These are phyloP conservation scores for Poronia punctata DNA, from an alignment of 495 filamentous ascomycete species.

Conservation along the genomic window DNA sequence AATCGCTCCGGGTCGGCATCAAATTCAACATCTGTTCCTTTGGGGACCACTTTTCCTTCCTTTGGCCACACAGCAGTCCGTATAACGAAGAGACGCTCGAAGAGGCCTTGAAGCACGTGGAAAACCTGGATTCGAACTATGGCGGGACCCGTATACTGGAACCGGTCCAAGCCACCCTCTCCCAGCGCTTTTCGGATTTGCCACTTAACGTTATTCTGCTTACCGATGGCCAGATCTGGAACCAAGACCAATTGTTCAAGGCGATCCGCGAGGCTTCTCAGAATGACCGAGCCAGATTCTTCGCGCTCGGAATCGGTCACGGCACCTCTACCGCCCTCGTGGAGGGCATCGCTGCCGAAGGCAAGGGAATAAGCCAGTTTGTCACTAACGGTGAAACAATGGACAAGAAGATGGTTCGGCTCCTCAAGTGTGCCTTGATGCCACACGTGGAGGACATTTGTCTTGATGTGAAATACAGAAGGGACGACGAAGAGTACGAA, in stretches of 20 bases:
- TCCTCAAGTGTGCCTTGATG: slow-evolving; percentile 61
- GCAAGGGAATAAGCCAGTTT: slow-evolving; percentile 59
- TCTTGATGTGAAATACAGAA: slow-evolving; percentile 52
- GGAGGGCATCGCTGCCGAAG: slow-evolving; percentile 59
- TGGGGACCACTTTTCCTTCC: slow-evolving; percentile 42
- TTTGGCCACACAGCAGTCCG: slow-evolving; percentile 50
- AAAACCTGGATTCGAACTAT: slow-evolving; percentile 42
- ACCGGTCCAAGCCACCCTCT: slow-evolving; percentile 47
- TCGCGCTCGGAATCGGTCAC: slow-evolving; percentile 59
- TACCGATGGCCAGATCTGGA: slow-evolving; percentile 63
- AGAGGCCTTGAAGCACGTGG: slow-evolving; percentile 44
- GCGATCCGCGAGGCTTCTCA: slow-evolving; percentile 39
- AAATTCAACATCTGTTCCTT: slow-evolving; percentile 76
- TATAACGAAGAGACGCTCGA: slow-evolving; percentile 49
- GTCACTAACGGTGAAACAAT: slow-evolving; percentile 53
- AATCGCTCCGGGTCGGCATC: slow-evolving; percentile 58
- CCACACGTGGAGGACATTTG: slow-evolving; percentile 55
- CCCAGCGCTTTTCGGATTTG: slow-evolving; percentile 44
- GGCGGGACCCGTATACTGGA: slow-evolving; percentile 62
- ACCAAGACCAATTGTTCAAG: slow-evolving; percentile 45
- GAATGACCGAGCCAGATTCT: slow-evolving; percentile 39
- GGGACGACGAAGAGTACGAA: slow-evolving; percentile 48
- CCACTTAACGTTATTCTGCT: slow-evolving; percentile 59
- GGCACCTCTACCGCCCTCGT: slow-evolving; percentile 56
- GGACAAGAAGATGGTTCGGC: slow-evolving; percentile 56